These are phyloP conservation scores for Curvularia verruculosa DNA, from an alignment of 2,329 filamentous ascomycete genomes.

Conservation along the genomic window DNA sequence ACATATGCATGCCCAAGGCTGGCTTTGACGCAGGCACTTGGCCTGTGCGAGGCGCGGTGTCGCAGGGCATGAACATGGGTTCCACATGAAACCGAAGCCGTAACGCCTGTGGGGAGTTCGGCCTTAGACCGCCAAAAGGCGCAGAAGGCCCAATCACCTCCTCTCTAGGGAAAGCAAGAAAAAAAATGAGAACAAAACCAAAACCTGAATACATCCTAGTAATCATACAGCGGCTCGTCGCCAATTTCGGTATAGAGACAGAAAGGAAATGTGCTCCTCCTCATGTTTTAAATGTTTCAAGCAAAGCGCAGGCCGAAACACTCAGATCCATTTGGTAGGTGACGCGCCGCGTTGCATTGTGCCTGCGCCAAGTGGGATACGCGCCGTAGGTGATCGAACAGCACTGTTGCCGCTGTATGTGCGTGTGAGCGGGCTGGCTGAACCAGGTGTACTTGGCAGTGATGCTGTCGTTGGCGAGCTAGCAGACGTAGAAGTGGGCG, in stretches of 20 bases:
- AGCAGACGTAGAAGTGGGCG: conserved; percentile 26
- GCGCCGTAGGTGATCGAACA: conserved; percentile 37
- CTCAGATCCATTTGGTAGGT: conserved; percentile 44
- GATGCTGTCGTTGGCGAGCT: conserved; percentile 27
- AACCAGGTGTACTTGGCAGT: conserved; percentile 20
- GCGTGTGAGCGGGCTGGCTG: conserved; percentile 21
- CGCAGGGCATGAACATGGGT: conserved; percentile 2
- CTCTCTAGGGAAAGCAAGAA: neutral
- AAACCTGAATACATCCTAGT: conserved; percentile 5
- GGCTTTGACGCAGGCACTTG: neutral
- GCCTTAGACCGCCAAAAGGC: conserved; percentile 4
- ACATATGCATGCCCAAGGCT: neutral
- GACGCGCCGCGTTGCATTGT: conserved; percentile 46
- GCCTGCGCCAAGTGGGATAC: conserved; percentile 45
- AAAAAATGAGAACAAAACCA: conserved; percentile 4
- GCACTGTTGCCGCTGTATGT: conserved; percentile 23
- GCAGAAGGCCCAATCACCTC: neutral
- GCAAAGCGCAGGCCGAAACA: neutral
- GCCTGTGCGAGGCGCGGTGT: conserved; percentile 14
- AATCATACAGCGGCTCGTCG: conserved; percentile 32
- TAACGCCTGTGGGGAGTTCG: conserved; percentile 17
- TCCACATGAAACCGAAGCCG: conserved; percentile 24
- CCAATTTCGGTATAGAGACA: conserved; percentile 11
- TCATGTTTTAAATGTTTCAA: conserved; percentile 11
- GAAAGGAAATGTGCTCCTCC: conserved; percentile 8